Base-by-base conservation (phyloP, 2,329 filamentous ascomycete genomes). In the Curvularia sp. region DNA sequence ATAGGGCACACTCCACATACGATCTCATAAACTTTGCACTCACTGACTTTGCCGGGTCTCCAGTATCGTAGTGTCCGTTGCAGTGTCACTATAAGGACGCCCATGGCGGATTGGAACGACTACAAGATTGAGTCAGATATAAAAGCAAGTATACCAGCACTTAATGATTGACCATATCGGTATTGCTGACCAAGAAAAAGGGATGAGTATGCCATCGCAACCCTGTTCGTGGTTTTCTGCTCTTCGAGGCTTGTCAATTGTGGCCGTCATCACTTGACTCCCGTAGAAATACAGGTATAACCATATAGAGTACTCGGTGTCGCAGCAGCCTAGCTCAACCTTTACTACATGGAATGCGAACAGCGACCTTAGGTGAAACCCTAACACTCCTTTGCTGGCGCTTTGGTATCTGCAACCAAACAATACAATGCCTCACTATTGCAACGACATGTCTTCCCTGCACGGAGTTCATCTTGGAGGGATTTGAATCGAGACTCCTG, bases 341-440 rank as follows among this genome's bases (percentile, higher is more conserved):
- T n/a, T n/a, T n/a, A n/a, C n/a, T n/a, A n/a, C n/a, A n/a, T n/a
- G n/a, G n/a, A n/a, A n/a, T 30, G 12, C 54, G 19, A 52, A 43
- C 30, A 23, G 32, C 45, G 19, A 9, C 10, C 45, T 52, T 18
- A 63, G 56, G 46, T 43, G 58, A 41, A 69, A 74, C 32, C 38
- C 67, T n/a, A 15, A 62, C 65, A 5, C 65, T 74, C n/a, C 68
- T 70, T 27, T 70, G 66, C 57, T 74, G 70, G 70, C 69, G 55
- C 6, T 68, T 67, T 13, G 46, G 64, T 8, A 56, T 72, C 9
- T 67, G 69, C 60, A 68, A 64, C 10, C 68, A 72, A 50, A 48
- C 66, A 8, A 56, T 73, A 4, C 67, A 68, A 43, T 63, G 66
- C 15, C 58, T 73, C 32, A 64, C 64, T 4, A 70, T 73, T 13